Evolutionary conservation across 768 basidiomycete species (phyloP), one percentile per base, ranked within the genome.

Genomic region (Boletellus sp.): DNA sequence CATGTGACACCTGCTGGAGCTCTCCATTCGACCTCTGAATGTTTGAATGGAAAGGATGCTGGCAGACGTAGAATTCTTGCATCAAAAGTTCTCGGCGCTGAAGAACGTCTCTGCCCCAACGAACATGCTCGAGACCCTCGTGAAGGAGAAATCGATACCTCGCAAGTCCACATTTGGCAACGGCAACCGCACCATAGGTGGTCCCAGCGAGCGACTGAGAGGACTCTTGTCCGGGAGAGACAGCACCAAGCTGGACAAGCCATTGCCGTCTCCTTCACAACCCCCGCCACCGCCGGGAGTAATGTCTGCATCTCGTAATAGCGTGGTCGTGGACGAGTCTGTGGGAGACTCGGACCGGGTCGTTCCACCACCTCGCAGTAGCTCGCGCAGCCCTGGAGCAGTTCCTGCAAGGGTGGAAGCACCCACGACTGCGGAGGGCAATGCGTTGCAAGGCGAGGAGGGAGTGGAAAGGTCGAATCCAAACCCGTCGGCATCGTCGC

Each of bases 61-160:
- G 45, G 81, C 79, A 52, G 94, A 97, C 61, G 88, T 84, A 11
- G 81, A 72, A 36, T 90, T 81, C 61, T 70, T 96, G 49, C 82
- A 88, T 57, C 78, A 84, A 60, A 88, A 87, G 60, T 74, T 95
- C 19, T 79, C 85, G 6, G 78, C 72, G 9, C 77, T 95, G 10
- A 87, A 85, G 65, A 86, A 88, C 60, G 81, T 88, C 19, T 76
- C 78, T 17, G 77, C 81, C 0, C 84, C 86, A 1, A 84, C 84
- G 12, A 78, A 75, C 16, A 90, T 92, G 82, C 78, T 96, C 19
- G 88, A 90, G 69, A 90, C 83, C 10, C 82, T 96, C 46, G 83
- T 95, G 49, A 74, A 81, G 40, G 93, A 95, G 71, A 92, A 94
- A 66, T 57, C 73, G n/a, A 63, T 85, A 43, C 76, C 78, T 41